Evolutionary conservation across 257 asterid genomes (phyloP).

Genomic region (Datura wrightii): DNA sequence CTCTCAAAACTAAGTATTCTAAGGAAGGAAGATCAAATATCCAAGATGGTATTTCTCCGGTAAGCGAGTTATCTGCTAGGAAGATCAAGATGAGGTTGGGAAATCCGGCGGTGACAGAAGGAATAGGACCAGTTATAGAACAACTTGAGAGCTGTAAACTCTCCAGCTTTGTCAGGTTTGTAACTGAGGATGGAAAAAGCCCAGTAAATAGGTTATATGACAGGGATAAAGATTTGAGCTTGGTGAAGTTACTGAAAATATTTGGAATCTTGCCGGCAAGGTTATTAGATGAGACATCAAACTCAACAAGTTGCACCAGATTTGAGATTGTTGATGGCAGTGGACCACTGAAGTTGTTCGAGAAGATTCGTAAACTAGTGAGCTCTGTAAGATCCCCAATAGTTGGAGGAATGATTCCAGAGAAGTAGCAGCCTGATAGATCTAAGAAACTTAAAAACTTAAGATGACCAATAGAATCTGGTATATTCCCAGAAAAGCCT

Average conservation of each 20-base stretch:
- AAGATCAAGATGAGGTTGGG: conserved; percentile 4
- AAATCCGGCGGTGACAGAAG: neutral
- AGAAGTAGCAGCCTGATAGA: conserved; percentile 35
- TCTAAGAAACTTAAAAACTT: conserved; percentile 25
- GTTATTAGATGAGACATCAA: conserved; percentile 38
- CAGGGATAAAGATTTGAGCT: conserved; percentile 1
- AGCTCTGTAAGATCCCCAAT: conserved; percentile 36
- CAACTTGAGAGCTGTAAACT: neutral
- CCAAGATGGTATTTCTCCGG: conserved; percentile 30
- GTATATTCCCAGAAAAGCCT: conserved; percentile 37
- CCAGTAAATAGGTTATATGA: neutral
- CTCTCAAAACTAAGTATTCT: neutral
- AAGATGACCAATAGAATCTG: conserved; percentile 36
- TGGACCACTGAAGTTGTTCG: conserved; percentile 36
- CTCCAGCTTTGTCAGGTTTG: neutral
- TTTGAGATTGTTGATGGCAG: conserved; percentile 36
- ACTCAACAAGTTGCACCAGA: conserved; percentile 34
- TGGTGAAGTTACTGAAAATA: neutral
- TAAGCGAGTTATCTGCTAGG: neutral
- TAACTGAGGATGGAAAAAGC: conserved; percentile 26
- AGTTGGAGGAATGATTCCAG: conserved; percentile 40
- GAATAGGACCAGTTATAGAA: conserved; percentile 23
- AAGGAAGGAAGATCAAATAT: conserved; percentile 24
- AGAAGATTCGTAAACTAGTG: conserved; percentile 10
- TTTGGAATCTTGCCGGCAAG: conserved; percentile 35